Percentiles rank a stretch among this genome's conserved stretches.
Conservation (phyloP, 176 grass and related monocot genomes). For the Zoysia pacifica region DNA sequence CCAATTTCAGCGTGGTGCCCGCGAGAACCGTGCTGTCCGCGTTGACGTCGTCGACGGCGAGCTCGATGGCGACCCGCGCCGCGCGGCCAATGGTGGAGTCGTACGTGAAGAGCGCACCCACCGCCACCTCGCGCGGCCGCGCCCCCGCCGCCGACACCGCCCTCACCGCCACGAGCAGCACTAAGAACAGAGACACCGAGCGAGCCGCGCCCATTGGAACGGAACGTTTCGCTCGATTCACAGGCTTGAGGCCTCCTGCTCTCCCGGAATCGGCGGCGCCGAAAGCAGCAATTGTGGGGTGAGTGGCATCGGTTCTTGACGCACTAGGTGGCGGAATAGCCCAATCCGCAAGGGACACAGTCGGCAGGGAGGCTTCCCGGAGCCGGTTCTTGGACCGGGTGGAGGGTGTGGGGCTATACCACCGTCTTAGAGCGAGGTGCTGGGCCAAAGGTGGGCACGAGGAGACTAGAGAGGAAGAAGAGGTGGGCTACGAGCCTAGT, state of each 20-base stretch:
- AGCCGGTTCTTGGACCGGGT: background rate
- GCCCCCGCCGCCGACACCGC: conserved; percentile 15
- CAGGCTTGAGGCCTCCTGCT: background rate
- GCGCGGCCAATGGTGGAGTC: conserved; percentile 75
- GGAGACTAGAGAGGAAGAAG: background rate
- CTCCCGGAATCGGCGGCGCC: background rate
- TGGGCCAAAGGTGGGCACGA: background rate
- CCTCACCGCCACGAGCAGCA: background rate
- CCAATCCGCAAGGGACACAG: background rate
- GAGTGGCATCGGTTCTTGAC: background rate
- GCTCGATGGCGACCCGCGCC: conserved; percentile 62
- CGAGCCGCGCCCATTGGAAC: conserved; percentile 26
- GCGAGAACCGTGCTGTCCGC: conserved; percentile 58
- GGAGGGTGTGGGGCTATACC: background rate
- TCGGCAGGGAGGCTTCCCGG: background rate
- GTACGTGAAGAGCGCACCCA: conserved; percentile 78
- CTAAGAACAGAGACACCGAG: background rate
- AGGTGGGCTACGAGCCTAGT: background rate
- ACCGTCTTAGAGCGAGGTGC: background rate
- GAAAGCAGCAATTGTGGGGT: background rate
- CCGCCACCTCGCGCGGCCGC: conserved; percentile 39
- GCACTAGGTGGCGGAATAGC: background rate
- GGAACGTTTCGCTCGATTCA: background rate
- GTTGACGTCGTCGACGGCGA: conserved; percentile 81
- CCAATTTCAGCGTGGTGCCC: conserved; percentile 53